Evolutionary conservation across 257 asterid genomes (phyloP).

Genomic region (Fraxinus pennsylvanica): DNA sequence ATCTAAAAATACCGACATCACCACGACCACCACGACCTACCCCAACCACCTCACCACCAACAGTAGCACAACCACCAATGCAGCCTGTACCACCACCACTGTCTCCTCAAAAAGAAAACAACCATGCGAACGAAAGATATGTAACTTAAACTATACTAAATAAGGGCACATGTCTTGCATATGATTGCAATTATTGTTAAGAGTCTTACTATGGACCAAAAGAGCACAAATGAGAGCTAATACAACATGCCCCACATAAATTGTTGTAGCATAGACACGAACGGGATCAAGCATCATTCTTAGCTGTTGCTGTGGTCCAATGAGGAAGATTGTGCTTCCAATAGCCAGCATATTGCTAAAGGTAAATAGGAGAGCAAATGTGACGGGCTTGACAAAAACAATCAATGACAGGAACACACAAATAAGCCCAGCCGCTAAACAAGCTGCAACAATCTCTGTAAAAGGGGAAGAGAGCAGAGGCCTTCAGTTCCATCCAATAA

Average conservation of each 20-base stretch:
- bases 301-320: slow-evolving; percentile 71
- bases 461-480: slow-evolving; percentile 69
- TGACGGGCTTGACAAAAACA: slow-evolving; percentile 78
- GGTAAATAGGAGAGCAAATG: slow-evolving; percentile 81
- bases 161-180: no score
- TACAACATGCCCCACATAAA: slow-evolving; percentile 68
- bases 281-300: slow-evolving; percentile 89
- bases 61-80: no score
- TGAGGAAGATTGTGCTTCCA: slow-evolving; percentile 93
- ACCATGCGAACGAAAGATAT: no score
- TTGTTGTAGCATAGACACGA: slow-evolving; percentile 71
- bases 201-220: slow-evolving; percentile 38
- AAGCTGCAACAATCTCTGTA: slow-evolving; percentile 85
- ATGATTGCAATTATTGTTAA: no score
- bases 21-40: no score
- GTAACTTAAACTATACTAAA: no score
- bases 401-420: slow-evolving; percentile 80
- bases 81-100: no score
- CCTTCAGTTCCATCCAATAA: slow-evolving; percentile 67
- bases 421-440: slow-evolving; percentile 71
- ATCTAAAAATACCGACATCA: no score
- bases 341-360: slow-evolving; percentile 83
- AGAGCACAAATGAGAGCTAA: slow-evolving; percentile 93
- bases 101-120: no score
- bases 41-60: no score